Evolutionary conservation across 768 basidiomycete genomes (phyloP), one percentile per base, ranked within the genome.

Genomic region (Mycena belliarum): DNA sequence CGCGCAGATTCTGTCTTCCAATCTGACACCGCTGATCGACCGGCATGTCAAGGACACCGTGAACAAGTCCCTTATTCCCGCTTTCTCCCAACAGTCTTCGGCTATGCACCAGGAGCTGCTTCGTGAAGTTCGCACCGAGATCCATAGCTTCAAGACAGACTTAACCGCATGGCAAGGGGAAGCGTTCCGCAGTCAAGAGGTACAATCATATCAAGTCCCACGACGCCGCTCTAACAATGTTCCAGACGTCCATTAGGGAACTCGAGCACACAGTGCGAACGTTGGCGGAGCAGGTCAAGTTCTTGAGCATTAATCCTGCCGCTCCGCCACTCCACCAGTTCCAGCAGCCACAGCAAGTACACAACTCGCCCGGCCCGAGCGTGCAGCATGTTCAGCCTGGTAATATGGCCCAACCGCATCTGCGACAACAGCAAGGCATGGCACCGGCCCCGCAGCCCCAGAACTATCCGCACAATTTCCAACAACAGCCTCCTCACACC

Each of bases 281-380:
- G 23, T 75, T 94, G 53, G 81, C 88, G 28, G 92, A 94, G 48
- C 92, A 94, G 68, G 84, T 94, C 66, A 93, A 91, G 69, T 90
- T 85, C 74, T 72, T 91, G 59, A 84, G 78, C 63, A 74, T 87
- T 72, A 90, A 85, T 61, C 65, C 79, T 15, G 66, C 53, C 45
- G 63, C 71, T 41, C 73, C 78, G 29, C 79, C 74, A 44, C 49
- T 63, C 44, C 79, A 78, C 57, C 70, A 75, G 47, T 70, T 78
- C 60, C 78, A 77, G 53, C 75, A 75, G 41, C 66, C 67, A 46
- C 76, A 78, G 45, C 74, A 70, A 43, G 63, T 69, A 29, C 76
- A 74, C 60, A 76, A 76, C 65, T 72, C 74, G 46, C 71, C 81
- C 55, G 75, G 78, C 51, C 70, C 71, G 29, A 63, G 70, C 63